Evolutionary conservation across 345 rosid genomes (phyloP), one percentile per base, ranked within the genome.

Genomic region (Arabidopsis arenosa): DNA sequence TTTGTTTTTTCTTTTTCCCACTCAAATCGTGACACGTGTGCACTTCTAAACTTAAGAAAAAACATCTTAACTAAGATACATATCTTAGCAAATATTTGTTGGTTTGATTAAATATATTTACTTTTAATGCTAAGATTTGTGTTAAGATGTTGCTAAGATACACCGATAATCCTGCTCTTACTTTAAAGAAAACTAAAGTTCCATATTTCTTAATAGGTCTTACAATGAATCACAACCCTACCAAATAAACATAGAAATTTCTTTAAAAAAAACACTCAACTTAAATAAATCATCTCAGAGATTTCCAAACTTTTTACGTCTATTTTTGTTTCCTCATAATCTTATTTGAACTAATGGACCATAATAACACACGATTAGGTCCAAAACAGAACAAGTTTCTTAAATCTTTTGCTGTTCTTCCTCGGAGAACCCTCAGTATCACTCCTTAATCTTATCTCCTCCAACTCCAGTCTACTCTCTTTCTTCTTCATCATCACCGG

Each of bases 381-480:
- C 71, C 75, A 76, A 76, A 63, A 76, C 60, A 55, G 59, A 54
- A 76, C 71, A 70, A 77, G 60, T 39, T 70, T 77, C 75, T 77
- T 77, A 5, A 77, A 35, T 28, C 53, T 63, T 36, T 70, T 77
- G 71, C 66, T 77, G 53, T 48, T 70, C 75, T 70, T 77, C 80
- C 30, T 77, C 9, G 75, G 71, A 56, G 71, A 77, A 13, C 72
- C 72, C 23, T 63, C 49, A 36, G 54, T 39, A 28, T 35, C 80
- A 77, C 71, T 36, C 15, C 7, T 70, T 37, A 45, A 9, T 39
- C 36, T 70, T 52, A 63, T 63, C 44, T 76, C 75, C 7, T 70
- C 66, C 59, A 63, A 45, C 53, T 76, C 75, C 63, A 68, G 1
- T 40, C 69, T 23, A 33, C 21, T 68, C 58, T 76, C 70, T 7